Base-by-base conservation (phyloP, 495 filamentous ascomycete genomes). In the Xylaria acuta region DNA sequence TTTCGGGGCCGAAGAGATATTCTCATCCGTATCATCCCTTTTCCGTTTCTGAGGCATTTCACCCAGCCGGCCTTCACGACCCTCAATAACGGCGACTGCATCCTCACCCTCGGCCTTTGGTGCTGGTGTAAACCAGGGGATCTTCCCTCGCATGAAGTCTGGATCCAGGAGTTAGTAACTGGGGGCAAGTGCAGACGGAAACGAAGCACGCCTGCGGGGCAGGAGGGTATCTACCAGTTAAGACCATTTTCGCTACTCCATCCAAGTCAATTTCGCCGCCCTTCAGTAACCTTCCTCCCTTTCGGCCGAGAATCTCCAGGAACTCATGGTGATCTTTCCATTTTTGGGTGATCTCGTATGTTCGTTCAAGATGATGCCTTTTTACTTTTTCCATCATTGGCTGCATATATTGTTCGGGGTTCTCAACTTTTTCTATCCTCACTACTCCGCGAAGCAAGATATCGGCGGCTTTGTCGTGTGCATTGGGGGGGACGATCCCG, bases 371-470 rank as follows among this genome's bases (percentile, higher is more conserved):
- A 78, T 99, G 95, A 45, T 92, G 92, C 12, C 88, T 86, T 81
- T 97, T 93, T 40, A 95, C 94, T 69, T 89, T 92, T 34, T 84
- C 85, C 65, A 99, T 83, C 9, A 97, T 88, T 34, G 93, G 93
- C 1, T 92, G 90, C 65, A 98, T 94, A 79, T 99, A 99, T 73
- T 98, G 97, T 75, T 95, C 94, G 0, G 96, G 96, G 74, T 98
- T 92, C 63, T 97, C 90, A 2, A 99, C 94, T 72, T 97, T 97
- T 81, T 98, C 97, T 4, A 98, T 93, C 70, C 97, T 86, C 58
- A 97, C 94, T 7, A 97, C 94, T 72, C 97, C 96, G 70, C 94
- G 88, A 47, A 99, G 88, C n/a, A 99, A 85, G 67, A 98, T 93
- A 73, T 97, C 95, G 78, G 93, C 88, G 54, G 93, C 90, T 0